A percentile compares a stretch with the other conserved stretches of the same genome.
Evolutionary conservation across 2,329 filamentous ascomycete genomes (phyloP).

Genomic region (Septoria petroselini): DNA sequence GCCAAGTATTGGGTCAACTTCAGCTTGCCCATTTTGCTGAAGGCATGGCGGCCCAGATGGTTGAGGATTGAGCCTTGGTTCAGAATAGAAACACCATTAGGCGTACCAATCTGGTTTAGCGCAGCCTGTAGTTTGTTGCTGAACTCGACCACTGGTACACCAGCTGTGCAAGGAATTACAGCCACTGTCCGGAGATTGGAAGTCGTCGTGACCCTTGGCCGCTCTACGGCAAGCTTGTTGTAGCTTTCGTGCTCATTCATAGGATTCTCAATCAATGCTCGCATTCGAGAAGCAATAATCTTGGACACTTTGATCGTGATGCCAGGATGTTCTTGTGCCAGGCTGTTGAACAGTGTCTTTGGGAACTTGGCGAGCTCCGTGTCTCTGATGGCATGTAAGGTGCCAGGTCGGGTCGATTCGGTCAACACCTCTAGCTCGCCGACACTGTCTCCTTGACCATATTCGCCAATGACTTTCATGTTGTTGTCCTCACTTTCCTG

Average conservation of each 20-base stretch:
- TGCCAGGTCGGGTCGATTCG: slow-evolving; percentile 84
- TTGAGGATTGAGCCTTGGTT: slow-evolving; percentile 93
- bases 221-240: slow-evolving; percentile 47
- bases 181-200: slow-evolving; percentile 91
- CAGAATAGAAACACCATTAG: slow-evolving; percentile 84
- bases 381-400: slow-evolving; percentile 91
- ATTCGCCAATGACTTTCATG: slow-evolving; percentile 85
- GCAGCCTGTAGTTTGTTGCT: slow-evolving; percentile 84
- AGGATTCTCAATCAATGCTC: slow-evolving; percentile 79
- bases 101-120: slow-evolving; percentile 80
- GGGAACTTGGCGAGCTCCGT: slow-evolving; percentile 96
- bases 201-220: slow-evolving; percentile 72
- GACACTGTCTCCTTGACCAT: slow-evolving; percentile 94
- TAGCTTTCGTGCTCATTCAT: slow-evolving; percentile 51
- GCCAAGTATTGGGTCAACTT: slow-evolving; percentile 94
- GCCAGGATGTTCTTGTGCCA: slow-evolving; percentile 92
- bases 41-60: slow-evolving; percentile 91
- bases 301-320: slow-evolving; percentile 99
- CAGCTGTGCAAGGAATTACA: slow-evolving; percentile 82
- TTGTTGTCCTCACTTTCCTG: slow-evolving; percentile 77
- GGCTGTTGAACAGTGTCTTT: slow-evolving; percentile 92
- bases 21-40: slow-evolving; percentile 94
- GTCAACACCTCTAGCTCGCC: slow-evolving; percentile 96
- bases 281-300: slow-evolving; percentile 94
- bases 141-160: slow-evolving; percentile 93